Evolutionary conservation across 495 filamentous ascomycete genomes (phyloP).

Genomic region (Aspergillus leporis): DNA sequence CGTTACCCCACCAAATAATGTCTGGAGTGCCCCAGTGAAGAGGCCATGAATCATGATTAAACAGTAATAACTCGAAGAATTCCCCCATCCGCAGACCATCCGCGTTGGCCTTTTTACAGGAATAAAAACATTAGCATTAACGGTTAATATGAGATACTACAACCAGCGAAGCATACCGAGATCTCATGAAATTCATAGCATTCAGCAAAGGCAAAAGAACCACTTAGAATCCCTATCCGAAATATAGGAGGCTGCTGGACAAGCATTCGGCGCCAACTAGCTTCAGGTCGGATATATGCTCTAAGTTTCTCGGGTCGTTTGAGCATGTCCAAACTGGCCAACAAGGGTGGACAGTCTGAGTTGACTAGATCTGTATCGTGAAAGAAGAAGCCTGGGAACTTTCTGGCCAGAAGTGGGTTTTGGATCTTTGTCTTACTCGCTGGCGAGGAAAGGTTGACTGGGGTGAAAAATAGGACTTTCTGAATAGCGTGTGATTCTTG

Average conservation of each 20-base stretch:
- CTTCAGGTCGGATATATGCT: constrained; percentile 13
- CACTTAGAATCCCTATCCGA: not conserved
- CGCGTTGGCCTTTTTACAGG: no score
- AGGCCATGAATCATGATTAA: no score
- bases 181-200: no score
- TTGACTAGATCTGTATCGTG: no score
- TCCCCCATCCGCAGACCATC: no score
- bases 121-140: no score
- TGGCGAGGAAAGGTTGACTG: not conserved
- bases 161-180: no score
- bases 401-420: constrained; percentile 14
- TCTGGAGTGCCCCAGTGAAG: no score
- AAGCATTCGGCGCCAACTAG: constrained; percentile 24
- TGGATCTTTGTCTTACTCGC: not conserved
- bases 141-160: no score
- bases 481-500: constrained; percentile 14
- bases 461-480: constrained; percentile 19
- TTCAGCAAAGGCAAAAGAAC: not conserved
- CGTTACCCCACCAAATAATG: no score
- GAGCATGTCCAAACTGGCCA: not conserved
- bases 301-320: not conserved
- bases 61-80: no score
- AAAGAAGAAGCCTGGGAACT: constrained; percentile 9
- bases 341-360: not conserved
- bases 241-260: constrained; percentile 24